Evolutionary conservation across 2,329 filamentous ascomycete species (phyloP).

Genomic region (Aspergillus amoenus): DNA sequence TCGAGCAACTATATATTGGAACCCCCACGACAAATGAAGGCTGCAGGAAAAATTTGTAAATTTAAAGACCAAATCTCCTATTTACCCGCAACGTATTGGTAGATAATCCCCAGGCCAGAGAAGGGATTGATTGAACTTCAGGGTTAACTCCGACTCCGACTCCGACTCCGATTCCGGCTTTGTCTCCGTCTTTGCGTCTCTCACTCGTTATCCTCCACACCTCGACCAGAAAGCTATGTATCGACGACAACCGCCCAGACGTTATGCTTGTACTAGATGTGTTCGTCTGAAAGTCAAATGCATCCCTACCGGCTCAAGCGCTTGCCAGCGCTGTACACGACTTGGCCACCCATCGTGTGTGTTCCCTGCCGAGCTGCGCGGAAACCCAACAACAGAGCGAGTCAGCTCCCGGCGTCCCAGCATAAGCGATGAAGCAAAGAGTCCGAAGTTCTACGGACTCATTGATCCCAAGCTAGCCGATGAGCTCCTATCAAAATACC

Average conservation of each 20-base stretch:
- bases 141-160: not conserved
- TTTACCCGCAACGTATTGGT: no score
- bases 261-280: conserved; percentile 12
- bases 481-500: conserved; percentile 8
- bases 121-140: no score
- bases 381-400: not conserved
- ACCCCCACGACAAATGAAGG: no score
- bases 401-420: not conserved
- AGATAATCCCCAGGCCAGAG: not conserved
- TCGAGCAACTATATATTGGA: no score
- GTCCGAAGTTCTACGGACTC: not conserved
- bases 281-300: conserved; percentile 14
- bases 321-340: conserved; percentile 14
- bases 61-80: no score
- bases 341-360: conserved; percentile 6
- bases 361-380: conserved; percentile 1
- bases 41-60: no score
- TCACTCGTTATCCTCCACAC: not conserved
- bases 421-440: not conserved
- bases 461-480: not conserved
- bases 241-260: conserved; percentile 4
- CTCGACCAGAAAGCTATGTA: not conserved
- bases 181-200: not conserved
- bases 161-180: not conserved
- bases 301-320: not conserved